These are phyloP conservation scores for Closterium sp. DNA, from an alignment of 139 green algal species.

Conservation along the genomic window DNA sequence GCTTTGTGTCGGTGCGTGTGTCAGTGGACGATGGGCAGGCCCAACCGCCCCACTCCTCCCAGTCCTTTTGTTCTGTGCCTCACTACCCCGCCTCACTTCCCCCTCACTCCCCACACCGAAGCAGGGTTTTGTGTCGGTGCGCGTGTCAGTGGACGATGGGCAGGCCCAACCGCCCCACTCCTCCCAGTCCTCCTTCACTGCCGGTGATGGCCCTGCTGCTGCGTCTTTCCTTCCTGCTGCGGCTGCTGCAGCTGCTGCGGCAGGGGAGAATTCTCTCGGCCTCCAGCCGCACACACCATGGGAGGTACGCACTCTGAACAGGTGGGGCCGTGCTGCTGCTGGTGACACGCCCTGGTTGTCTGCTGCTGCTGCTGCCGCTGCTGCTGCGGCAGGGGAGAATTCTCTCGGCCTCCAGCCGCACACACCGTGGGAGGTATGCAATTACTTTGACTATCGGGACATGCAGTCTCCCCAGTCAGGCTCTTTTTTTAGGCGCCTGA, in stretches of 20 bases:
- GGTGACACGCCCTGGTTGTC: no score
- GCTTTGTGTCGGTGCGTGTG: neutral
- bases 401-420: neutral
- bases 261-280: neutral
- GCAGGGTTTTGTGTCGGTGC: slow-evolving; percentile 40
- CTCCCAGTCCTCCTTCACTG: neutral
- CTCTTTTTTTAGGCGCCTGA: no score
- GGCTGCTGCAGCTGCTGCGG: neutral
- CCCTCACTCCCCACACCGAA: no score
- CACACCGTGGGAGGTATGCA: no score
- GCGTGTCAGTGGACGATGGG: slow-evolving; percentile 22
- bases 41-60: no score
- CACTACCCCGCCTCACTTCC: no score
- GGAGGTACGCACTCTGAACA: neutral
- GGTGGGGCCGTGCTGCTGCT: no score
- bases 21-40: no score
- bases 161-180: neutral
- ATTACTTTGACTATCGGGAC: no score
- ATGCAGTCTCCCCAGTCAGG: no score
- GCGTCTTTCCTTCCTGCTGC: neutral
- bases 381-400: neutral
- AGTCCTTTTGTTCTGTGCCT: no score
- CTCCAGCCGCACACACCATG: neutral
- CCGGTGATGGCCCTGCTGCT: neutral
- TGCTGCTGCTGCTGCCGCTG: neutral